These are phyloP conservation scores for Corylus avellana DNA, from an alignment of 306 rosid genomes.

Conservation along the genomic window DNA sequence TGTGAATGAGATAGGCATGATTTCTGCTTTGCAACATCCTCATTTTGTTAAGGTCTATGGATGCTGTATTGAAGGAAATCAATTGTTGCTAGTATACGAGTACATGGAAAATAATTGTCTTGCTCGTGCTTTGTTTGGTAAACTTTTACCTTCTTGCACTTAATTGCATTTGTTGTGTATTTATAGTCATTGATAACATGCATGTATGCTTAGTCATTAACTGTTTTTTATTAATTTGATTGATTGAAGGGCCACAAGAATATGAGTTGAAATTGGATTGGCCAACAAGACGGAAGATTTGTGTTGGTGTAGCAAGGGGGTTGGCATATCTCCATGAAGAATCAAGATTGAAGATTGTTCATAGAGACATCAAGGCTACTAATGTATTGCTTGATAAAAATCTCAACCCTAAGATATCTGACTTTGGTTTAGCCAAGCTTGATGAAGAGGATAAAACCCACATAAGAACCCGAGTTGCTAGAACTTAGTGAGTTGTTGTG, in stretches of 20 bases:
- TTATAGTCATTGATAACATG: neutral
- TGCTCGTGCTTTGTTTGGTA: conserved; percentile 40
- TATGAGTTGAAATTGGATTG: conserved; percentile 31
- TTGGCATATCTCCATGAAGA: conserved; percentile 42
- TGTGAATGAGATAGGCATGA: conserved; percentile 46
- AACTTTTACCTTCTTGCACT: neutral
- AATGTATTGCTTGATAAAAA: conserved; percentile 43
- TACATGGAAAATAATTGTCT: conserved; percentile 40
- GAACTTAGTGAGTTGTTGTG: conserved; percentile 33
- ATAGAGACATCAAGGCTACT: conserved; percentile 53
- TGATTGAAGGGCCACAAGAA: conserved; percentile 20
- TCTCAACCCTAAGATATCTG: conserved; percentile 38
- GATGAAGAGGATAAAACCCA: conserved; percentile 44
- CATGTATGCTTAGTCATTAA: neutral
- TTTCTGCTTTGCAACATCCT: conserved; percentile 46
- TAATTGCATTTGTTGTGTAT: neutral
- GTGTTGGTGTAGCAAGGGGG: conserved; percentile 38
- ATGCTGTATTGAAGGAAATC: conserved; percentile 46
- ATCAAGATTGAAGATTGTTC: conserved; percentile 43
- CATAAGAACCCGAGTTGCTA: conserved; percentile 40
- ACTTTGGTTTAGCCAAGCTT: conserved; percentile 48
- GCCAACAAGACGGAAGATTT: conserved; percentile 35
- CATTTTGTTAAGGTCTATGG: conserved; percentile 47
- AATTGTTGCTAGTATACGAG: conserved; percentile 35
- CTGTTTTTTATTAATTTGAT: neutral